Conservation (phyloP, 2,329 filamentous ascomycete species). For the Didymella exigua region DNA sequence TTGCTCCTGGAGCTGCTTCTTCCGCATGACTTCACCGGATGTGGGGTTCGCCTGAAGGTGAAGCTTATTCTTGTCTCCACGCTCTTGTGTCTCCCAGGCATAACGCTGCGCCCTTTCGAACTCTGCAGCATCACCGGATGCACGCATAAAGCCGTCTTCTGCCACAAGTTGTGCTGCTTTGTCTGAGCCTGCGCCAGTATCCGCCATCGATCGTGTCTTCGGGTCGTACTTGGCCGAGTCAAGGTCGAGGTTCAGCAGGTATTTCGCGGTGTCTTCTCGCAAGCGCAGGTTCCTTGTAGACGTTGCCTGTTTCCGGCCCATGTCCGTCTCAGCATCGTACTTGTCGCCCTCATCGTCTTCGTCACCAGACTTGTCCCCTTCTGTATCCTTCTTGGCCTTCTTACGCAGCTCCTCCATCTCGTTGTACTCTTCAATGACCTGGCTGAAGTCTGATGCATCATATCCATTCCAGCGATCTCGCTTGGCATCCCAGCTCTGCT, state of each 20-base stretch:
- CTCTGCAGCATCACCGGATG: slow-evolving; percentile 87
- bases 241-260: slow-evolving; percentile 89
- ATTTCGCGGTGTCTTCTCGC: slow-evolving; percentile 96
- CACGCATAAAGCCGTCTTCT: slow-evolving; percentile 89
- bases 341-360: slow-evolving; percentile 62
- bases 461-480: slow-evolving; percentile 99
- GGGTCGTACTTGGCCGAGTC: slow-evolving; percentile 98
- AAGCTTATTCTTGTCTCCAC: slow-evolving; percentile 74
- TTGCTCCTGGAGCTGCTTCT: slow-evolving; percentile 76
- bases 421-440: slow-evolving; percentile 88
- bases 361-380: slow-evolving; percentile 52
- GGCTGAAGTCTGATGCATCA: slow-evolving; percentile 81
- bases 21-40: slow-evolving; percentile 81
- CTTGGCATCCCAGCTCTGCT: slow-evolving; percentile 95
- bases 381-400: slow-evolving; percentile 48
- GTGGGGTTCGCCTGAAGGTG: slow-evolving; percentile 98
- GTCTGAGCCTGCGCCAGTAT: slow-evolving; percentile 79
- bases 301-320: slow-evolving; percentile 91
- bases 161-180: slow-evolving; percentile 82
- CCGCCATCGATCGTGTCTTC: slow-evolving; percentile 90
- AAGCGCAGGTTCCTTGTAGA: slow-evolving; percentile 89
- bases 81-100: slow-evolving; percentile 94
- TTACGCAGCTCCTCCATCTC: slow-evolving; percentile 78
- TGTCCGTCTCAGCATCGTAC: slow-evolving; percentile 94
- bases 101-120: slow-evolving; percentile 89